Conservation (phyloP, 83 land plant genomes). For the Thuja plicata region DNA sequence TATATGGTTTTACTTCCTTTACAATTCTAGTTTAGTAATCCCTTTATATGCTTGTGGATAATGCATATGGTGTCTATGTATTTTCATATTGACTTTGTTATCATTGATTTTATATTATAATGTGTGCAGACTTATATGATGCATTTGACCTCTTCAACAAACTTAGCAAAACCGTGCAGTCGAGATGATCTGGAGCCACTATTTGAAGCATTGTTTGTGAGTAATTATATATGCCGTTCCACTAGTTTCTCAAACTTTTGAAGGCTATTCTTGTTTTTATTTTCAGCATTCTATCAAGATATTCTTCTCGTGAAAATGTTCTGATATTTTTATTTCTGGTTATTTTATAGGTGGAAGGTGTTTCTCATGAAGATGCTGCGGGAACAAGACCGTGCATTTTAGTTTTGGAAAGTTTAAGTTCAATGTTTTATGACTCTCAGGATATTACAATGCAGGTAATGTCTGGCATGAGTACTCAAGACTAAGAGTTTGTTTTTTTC, state of each 20-base stretch:
- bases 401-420: slow-evolving; percentile 31
- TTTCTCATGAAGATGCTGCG: slow-evolving; percentile 34
- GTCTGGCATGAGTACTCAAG: not conserved
- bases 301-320: not conserved
- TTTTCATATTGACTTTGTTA: not conserved
- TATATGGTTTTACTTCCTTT: not conserved
- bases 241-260: not conserved
- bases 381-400: slow-evolving; percentile 40
- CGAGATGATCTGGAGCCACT: slow-evolving; percentile 1
- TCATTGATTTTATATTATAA: not conserved
- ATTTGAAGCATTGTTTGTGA: not conserved
- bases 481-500: not conserved
- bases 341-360: slow-evolving; percentile 29
- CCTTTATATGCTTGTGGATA: not conserved
- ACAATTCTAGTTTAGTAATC: not conserved
- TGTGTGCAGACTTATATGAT: slow-evolving; percentile 12
- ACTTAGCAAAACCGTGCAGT: not conserved
- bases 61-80: not conserved
- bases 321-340: not conserved
- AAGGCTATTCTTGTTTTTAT: not conserved
- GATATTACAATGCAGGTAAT: slow-evolving; percentile 42
- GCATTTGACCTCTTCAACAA: slow-evolving; percentile 1
- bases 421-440: slow-evolving; percentile 28
- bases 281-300: too few relatives aligned
- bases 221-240: not conserved